Evolutionary conservation across 257 asterid genomes (phyloP), one percentile per base, ranked within the genome.

Genomic region (Vinca minor): DNA sequence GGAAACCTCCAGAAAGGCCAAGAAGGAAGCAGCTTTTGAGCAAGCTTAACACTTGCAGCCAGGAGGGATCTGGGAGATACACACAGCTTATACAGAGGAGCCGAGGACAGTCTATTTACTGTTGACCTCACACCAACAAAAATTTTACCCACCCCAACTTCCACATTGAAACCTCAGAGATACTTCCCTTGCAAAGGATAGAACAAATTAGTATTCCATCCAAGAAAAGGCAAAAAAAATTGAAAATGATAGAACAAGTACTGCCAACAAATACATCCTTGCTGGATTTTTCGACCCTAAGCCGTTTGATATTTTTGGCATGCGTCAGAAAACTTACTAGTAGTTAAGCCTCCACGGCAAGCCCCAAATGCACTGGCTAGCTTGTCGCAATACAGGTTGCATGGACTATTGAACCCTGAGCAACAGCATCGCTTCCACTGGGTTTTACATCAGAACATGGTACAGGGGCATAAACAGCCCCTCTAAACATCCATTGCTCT

Each of bases 401-500:
- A 79, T 89, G 97, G 65, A 89, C 92, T 65, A 89, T 73, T 54
- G 79, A 84, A 71, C 79, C 76, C 57, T 65, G 72, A 67, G 62
- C 59, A 48, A 72, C 76, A 69, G 66, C 53, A 47, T 60, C 78
- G 36, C 69, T 54, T 14, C 59, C 23, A 68, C 45, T 54, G 46
- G 79, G 77, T 20, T 66, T 64, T 39, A 59, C 58, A 42, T 74
- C 78, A 34, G 29, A 64, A 14, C 65, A 54, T 17, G 82, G 79
- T 32, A 39, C 59, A 58, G 71, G 76, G 74, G 82, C 74, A 74
- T 83, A 84, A 69, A 79, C 78, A 73, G 95, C 95, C 65, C 90
- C 97, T 77, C 69, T 80, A 78, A 83, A 89, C 95, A 87, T 85
- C 97, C 97, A 89, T 56, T 77, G 81, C 60, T 78, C 82, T 53